Percentiles rank a stretch among this genome's conserved stretches.
Evolutionary conservation across 768 basidiomycete species (phyloP).

Genomic region (Termitomyces heimii): DNA sequence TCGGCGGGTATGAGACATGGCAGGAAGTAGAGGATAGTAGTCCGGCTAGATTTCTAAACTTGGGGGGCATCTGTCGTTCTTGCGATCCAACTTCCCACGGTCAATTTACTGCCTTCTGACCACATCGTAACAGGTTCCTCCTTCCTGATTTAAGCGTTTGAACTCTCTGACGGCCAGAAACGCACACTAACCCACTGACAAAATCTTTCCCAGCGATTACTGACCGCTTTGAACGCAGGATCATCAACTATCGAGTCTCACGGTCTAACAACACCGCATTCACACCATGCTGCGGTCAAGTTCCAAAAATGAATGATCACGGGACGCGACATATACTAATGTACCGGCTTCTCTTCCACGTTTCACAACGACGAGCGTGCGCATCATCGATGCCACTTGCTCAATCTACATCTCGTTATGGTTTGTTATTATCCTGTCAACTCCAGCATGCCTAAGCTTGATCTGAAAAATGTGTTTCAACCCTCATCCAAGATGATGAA

Average conservation of each 20-base stretch:
- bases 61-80: background rate
- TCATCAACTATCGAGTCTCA: background rate
- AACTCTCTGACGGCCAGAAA: background rate
- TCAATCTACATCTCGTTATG: too few relatives aligned
- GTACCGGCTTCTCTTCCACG: background rate
- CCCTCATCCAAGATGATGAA: background rate
- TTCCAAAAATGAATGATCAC: background rate
- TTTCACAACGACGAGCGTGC: background rate
- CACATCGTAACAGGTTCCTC: background rate
- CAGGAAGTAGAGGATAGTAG: conserved; percentile 16
- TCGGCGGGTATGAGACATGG: conserved; percentile 34
- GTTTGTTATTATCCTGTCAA: background rate
- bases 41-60: conserved; percentile 8
- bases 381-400: background rate
- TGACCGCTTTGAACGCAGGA: background rate
- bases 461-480: background rate
- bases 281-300: background rate
- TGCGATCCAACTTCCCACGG: conserved; percentile 8
- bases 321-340: background rate
- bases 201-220: background rate
- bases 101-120: background rate
- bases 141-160: background rate
- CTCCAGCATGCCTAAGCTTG: background rate
- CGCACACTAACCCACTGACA: background rate
- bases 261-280: background rate